These are phyloP conservation scores for Gossypioides kirkii DNA, from an alignment of 345 rosid species.

Conservation along the genomic window DNA sequence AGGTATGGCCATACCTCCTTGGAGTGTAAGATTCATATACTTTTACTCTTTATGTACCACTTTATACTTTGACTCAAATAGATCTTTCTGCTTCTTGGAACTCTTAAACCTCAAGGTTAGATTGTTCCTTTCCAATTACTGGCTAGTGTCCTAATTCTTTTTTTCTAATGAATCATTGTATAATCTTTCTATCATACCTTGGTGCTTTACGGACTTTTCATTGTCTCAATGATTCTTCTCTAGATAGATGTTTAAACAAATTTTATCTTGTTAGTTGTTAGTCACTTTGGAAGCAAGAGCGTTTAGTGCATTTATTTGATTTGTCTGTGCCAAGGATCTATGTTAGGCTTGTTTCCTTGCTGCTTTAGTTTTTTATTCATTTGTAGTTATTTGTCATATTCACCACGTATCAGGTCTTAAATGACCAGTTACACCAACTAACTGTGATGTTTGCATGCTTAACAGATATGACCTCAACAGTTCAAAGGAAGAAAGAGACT, in stretches of 20 bases:
- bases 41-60: neutral
- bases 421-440: neutral
- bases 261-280: neutral
- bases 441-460: neutral
- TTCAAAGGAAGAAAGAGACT: slow-evolving; percentile 61
- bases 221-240: neutral
- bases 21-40: slow-evolving; percentile 65
- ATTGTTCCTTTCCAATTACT: neutral
- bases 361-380: neutral
- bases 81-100: neutral
- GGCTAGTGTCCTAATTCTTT: neutral
- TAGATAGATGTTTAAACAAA: neutral
- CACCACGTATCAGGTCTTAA: neutral
- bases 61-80: neutral
- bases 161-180: neutral
- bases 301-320: neutral
- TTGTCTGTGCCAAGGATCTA: neutral
- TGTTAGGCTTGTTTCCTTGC: neutral
- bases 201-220: neutral
- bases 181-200: neutral
- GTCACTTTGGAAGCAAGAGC: neutral
- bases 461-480: slow-evolving; percentile 65
- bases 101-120: slow-evolving; percentile 5
- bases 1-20: slow-evolving; percentile 93
- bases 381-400: neutral